Conservation (phyloP, 1,284 basidiomycete genomes). For the Apiotrichum mycotoxinovorans region DNA sequence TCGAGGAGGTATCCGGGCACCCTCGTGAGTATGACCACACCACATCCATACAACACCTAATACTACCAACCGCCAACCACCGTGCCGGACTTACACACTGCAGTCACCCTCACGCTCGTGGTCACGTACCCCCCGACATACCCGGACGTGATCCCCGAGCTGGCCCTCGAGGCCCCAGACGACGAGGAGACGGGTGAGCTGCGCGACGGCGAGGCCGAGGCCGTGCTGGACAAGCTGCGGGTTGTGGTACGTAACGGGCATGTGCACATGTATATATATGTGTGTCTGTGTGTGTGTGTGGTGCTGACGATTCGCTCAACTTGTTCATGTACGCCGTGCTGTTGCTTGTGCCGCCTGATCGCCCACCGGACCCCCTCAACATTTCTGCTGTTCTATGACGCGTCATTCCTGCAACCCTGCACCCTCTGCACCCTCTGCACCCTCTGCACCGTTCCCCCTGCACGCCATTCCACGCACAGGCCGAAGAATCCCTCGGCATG, state of each 20-base stretch:
- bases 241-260: slow-evolving; percentile 66
- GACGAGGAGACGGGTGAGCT: slow-evolving; percentile 58
- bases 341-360: no score
- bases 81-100: neutral
- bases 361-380: neutral
- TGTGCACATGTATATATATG: neutral
- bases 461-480: no score
- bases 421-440: neutral
- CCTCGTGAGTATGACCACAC: slow-evolving; percentile 23
- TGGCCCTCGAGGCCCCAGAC: slow-evolving; percentile 65
- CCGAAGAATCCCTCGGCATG: slow-evolving; percentile 87
- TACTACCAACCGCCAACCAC: neutral
- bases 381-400: neutral
- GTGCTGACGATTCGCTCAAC: neutral
- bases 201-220: slow-evolving; percentile 54
- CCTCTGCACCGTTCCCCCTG: no score
- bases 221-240: slow-evolving; percentile 60
- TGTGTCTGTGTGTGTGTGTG: neutral
- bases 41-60: no score
- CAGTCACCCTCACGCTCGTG: slow-evolving; percentile 71
- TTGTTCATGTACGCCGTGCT: no score
- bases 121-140: slow-evolving; percentile 69
- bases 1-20: slow-evolving; percentile 56
- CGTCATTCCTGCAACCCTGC: neutral
- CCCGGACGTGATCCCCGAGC: slow-evolving; percentile 70